phyloP scores from a whole-genome alignment of 148 eudicot genomes.

The Pouteria glomerata region DNA sequence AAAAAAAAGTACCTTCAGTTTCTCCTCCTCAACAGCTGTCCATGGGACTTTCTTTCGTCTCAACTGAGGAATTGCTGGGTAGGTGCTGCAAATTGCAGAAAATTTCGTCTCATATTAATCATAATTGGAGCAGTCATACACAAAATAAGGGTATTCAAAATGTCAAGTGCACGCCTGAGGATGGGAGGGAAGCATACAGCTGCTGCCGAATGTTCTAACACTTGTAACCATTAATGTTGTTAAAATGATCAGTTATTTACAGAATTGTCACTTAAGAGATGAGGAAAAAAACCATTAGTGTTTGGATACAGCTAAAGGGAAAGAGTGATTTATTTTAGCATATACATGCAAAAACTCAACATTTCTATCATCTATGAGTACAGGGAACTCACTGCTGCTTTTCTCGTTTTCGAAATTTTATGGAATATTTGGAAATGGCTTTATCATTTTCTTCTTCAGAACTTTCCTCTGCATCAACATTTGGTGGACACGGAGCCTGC shows the following conservation, averaged over 20 bases:
- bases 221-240: not conserved
- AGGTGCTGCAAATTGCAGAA: constrained; percentile 25
- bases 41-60: constrained; percentile 43
- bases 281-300: not conserved
- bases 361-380: not conserved
- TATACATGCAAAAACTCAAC: not conserved
- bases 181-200: not conserved
- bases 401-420: constrained; percentile 18
- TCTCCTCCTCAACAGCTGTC: constrained; percentile 46
- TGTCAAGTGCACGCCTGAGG: not conserved
- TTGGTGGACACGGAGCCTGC: constrained; percentile 15
- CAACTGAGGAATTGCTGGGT: constrained; percentile 21
- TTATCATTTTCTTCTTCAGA: constrained; percentile 29
- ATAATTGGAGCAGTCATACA: not conserved
- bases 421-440: constrained; percentile 15
- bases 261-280: not conserved
- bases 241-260: not conserved
- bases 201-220: not conserved
- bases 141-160: not conserved
- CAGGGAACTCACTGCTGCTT: constrained; percentile 22
- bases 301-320: not conserved
- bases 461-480: constrained; percentile 23
- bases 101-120: not conserved
- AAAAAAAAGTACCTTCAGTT: constrained; percentile 34
- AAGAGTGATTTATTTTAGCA: not conserved